Percentiles rank a stretch among this genome's conserved stretches.
Evolutionary conservation across 2,329 filamentous ascomycete genomes (phyloP).

Genomic region (Fusarium sp.): DNA sequence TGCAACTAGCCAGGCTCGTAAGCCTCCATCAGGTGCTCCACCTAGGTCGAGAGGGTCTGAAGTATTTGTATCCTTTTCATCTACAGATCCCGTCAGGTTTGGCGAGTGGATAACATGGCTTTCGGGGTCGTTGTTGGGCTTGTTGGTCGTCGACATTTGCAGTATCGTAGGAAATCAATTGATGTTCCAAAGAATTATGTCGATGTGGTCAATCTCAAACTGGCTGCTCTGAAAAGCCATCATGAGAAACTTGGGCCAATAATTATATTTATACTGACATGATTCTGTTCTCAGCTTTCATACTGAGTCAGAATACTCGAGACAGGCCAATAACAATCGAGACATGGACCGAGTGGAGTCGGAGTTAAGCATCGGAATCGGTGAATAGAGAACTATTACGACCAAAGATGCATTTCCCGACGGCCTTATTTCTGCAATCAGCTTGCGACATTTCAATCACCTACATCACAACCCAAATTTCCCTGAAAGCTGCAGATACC

Average conservation of each 20-base stretch:
- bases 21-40: conserved; percentile 52
- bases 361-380: not conserved
- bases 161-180: too few species aligned
- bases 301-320: too few species aligned
- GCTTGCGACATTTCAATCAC: too few species aligned
- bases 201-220: too few species aligned
- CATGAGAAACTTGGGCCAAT: too few species aligned
- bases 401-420: conserved; percentile 25
- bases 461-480: too few species aligned
- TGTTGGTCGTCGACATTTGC: too few species aligned
- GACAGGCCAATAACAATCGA: not conserved
- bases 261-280: not conserved
- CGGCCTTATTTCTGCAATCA: not conserved
- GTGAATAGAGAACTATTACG: conserved; percentile 24
- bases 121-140: not conserved
- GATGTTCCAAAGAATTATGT: too few species aligned
- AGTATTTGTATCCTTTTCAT: rapidly evolving
- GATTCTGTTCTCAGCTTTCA: too few species aligned
- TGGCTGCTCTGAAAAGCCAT: too few species aligned
- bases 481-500: too few species aligned
- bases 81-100: rapidly evolving
- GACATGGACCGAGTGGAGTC: not conserved
- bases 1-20: conserved; percentile 60
- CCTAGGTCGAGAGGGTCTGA: rapidly evolving
- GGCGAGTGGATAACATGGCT: not conserved